Conservation (phyloP, 208 protist species). For the Acanthamoeba healyi region DNA sequence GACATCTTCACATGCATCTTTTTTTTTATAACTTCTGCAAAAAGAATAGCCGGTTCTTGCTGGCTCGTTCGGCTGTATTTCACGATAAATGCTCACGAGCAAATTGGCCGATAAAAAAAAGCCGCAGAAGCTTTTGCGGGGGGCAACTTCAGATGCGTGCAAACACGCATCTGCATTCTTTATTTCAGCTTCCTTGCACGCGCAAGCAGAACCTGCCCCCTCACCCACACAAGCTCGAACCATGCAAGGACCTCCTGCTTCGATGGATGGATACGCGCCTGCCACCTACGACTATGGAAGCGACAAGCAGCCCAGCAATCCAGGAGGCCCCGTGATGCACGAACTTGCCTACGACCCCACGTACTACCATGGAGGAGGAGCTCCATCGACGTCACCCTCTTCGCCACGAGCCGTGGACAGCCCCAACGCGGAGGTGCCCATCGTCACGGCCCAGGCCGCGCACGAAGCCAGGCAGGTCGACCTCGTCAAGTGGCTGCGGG, state of each 20-base stretch:
- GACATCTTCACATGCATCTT: too few relatives aligned
- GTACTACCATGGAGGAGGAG: neutral
- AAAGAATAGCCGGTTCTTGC: too few relatives aligned
- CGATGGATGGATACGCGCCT: conserved; percentile 26
- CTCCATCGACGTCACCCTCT: neutral
- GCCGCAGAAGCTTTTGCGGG: too few relatives aligned
- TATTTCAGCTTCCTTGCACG: too few relatives aligned
- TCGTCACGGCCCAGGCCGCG: neutral
- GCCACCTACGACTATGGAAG: neutral
- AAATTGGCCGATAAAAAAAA: too few relatives aligned
- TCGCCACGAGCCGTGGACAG: neutral
- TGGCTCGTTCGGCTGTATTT: neutral
- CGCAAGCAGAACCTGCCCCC: too few relatives aligned
- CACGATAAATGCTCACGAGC: too few relatives aligned
- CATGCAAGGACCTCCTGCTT: conserved; percentile 33
- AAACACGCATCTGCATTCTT: too few relatives aligned
- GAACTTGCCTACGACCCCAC: neutral
- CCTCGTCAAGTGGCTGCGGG: conserved; percentile 39
- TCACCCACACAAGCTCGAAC: neutral
- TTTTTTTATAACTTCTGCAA: too few relatives aligned
- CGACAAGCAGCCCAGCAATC: neutral
- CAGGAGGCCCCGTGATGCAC: conserved; percentile 41
- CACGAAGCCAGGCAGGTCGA: conserved; percentile 16
- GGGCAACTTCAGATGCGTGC: too few relatives aligned
- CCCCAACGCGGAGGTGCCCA: neutral